Evolutionary conservation across 352 stramenopile species (phyloP).

Genomic region (Globisporangium viniferum): DNA sequence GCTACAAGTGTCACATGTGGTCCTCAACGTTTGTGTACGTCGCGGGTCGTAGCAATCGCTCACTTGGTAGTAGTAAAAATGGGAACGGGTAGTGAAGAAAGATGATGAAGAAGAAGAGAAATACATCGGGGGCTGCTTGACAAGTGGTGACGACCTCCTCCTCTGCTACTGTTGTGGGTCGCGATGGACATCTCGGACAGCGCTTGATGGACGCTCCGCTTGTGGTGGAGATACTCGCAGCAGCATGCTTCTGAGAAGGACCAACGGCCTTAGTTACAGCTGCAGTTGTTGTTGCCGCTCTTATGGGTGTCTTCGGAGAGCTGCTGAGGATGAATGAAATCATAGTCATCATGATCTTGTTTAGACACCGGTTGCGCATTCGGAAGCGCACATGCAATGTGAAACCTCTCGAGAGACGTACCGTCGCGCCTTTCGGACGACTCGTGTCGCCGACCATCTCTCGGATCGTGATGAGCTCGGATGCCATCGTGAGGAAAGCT

Average conservation of each 20-base stretch:
- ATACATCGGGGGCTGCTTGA: constrained; percentile 1
- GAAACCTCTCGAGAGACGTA: constrained; percentile 19
- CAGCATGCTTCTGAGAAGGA: not conserved
- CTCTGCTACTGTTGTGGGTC: not conserved
- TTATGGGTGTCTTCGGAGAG: constrained; percentile 16
- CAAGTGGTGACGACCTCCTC: not conserved
- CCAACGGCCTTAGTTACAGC: constrained; percentile 10
- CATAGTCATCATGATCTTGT: not conserved
- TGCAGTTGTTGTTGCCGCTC: constrained; percentile 12
- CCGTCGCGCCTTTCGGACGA: constrained; percentile 60
- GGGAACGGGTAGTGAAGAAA: not conserved
- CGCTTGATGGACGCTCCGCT: constrained; percentile 1
- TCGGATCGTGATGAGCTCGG: constrained; percentile 94
- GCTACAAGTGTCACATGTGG: not conserved
- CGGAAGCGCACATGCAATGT: not conserved
- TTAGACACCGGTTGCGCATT: not conserved
- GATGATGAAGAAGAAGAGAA: not conserved
- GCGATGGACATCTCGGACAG: not conserved
- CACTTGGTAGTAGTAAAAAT: not conserved
- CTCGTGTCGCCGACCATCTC: constrained; percentile 83
- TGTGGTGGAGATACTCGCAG: not conserved
- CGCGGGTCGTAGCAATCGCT: not conserved
- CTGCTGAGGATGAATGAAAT: constrained; percentile 5
- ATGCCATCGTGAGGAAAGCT: constrained; percentile 99
- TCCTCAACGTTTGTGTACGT: not conserved